Conservation (phyloP, 108 stramenopile genomes). For the Skeletonema marinoi region DNA sequence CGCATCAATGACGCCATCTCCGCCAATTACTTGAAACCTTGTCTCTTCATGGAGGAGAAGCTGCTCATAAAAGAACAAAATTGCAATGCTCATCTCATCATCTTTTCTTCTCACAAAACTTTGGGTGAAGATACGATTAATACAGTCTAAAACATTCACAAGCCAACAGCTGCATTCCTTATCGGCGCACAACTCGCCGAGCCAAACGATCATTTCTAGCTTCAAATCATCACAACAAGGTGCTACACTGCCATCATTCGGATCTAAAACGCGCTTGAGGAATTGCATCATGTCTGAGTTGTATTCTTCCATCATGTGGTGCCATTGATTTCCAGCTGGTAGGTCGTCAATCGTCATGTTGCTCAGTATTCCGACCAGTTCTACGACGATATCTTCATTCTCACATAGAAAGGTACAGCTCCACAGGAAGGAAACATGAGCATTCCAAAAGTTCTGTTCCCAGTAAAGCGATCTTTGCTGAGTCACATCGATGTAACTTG, state of each 20-base stretch:
- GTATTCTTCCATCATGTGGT: constrained; percentile 29
- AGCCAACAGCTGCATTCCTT: constrained; percentile 39
- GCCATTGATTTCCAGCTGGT: constrained; percentile 36
- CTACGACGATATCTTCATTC: constrained; percentile 30
- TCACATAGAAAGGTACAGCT: constrained; percentile 7
- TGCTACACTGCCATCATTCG: background rate
- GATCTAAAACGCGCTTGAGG: constrained; percentile 11
- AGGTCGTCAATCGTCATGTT: constrained; percentile 33
- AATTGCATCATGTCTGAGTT: constrained; percentile 1
- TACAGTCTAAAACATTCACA: constrained; percentile 17
- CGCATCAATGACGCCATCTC: constrained; percentile 25
- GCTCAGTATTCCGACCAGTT: constrained; percentile 30
- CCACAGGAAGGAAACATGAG: constrained; percentile 14
- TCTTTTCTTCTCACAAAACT: constrained; percentile 1
- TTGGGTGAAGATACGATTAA: constrained; percentile 16
- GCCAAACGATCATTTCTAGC: constrained; percentile 30
- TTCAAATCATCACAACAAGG: constrained; percentile 26
- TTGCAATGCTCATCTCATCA: constrained; percentile 31
- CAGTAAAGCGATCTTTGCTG: constrained; percentile 9
- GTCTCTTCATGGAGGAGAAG: constrained; percentile 29
- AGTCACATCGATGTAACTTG: constrained; percentile 7
- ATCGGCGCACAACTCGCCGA: constrained; percentile 29
- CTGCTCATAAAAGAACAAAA: constrained; percentile 27
- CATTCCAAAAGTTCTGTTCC: constrained; percentile 38
- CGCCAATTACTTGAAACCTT: constrained; percentile 31